Conservation (phyloP, 2,329 filamentous ascomycete genomes). For the Aspergillus uvarum region DNA sequence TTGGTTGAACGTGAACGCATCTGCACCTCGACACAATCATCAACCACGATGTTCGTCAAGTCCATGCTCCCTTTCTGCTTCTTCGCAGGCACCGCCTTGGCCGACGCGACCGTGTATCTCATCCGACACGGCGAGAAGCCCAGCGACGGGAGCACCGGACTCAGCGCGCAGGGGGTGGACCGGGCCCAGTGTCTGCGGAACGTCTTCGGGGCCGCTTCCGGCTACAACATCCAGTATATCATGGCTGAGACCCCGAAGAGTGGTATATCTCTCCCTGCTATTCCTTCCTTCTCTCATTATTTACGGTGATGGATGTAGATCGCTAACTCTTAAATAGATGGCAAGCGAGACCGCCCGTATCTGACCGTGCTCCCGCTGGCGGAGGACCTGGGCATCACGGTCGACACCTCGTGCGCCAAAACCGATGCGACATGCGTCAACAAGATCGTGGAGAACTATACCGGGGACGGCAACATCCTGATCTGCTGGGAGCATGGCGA, state of each 20-base stretch:
- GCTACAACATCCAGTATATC: slow-evolving; percentile 59
- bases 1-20: no score
- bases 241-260: slow-evolving; percentile 57
- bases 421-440: slow-evolving; percentile 57
- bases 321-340: slow-evolving; percentile 36
- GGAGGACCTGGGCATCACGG: slow-evolving; percentile 53
- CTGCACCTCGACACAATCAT: no score
- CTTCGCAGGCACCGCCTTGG: slow-evolving; percentile 19
- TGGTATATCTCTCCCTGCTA: slow-evolving; percentile 21
- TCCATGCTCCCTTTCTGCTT: slow-evolving; percentile 9
- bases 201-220: slow-evolving; percentile 55
- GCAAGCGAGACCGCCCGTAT: slow-evolving; percentile 54
- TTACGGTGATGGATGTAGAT: no score
- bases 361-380: slow-evolving; percentile 60
- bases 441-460: slow-evolving; percentile 50
- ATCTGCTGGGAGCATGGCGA: slow-evolving; percentile 63
- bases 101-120: slow-evolving; percentile 56
- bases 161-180: slow-evolving; percentile 53
- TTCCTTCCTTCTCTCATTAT: no score
- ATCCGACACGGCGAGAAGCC: slow-evolving; percentile 68
- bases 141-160: slow-evolving; percentile 46
- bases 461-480: slow-evolving; percentile 56
- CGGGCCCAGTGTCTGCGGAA: slow-evolving; percentile 60
- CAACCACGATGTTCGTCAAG: slow-evolving; percentile 9
- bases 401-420: slow-evolving; percentile 58